Evolutionary conservation across 2,329 filamentous ascomycete genomes (phyloP), one percentile per base, ranked within the genome.

Genomic region (Penicillium capsulatum): DNA sequence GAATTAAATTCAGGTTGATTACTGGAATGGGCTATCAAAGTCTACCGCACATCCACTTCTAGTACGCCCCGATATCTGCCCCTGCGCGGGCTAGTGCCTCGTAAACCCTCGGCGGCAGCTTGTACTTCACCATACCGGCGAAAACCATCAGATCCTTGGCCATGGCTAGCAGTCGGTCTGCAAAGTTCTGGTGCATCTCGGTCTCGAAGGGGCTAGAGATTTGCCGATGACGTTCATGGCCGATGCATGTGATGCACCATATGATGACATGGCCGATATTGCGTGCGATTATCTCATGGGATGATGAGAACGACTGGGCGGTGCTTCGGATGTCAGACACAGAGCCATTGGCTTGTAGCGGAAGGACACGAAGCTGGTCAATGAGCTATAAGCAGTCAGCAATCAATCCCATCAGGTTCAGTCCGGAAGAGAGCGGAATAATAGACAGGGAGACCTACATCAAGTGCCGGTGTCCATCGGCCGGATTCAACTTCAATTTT

Each of bases 101-200:
- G 67, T 94, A 91, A 39, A 97, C 76, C 58, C 86, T 79, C 26
- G 86, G 84, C 35, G 88, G 87, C 69, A 97, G 77, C 58, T 92
- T 82, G 68, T 95, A 97, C 59, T 86, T 82, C 60, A 97, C 80
- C 75, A 95, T 81, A 40, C 89, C 91, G 11, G 89, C 91, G 71
- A 95, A 97, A 10, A 92, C 85, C 72, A 92, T 95, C 56, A 96
- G 68, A 66, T 97, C 91, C 64, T 89, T 81, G 27, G 86, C 89
- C 70, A 86, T 87, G 63, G 84, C 80, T 68, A 84, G 79, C 58
- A 94, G 71, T 56, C 84, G 75, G 42, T 84, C 80, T 36, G 83
- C 80, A 67, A 88, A 50, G 13, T 58, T 59, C 41, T 67, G 62
- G 32, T 65, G 60, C 42, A 67, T 66, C 36, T 68, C 65, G 41